phyloP scores from a whole-genome alignment of 2,329 filamentous ascomycete species.

The Dothiorella sarmentorum region DNA sequence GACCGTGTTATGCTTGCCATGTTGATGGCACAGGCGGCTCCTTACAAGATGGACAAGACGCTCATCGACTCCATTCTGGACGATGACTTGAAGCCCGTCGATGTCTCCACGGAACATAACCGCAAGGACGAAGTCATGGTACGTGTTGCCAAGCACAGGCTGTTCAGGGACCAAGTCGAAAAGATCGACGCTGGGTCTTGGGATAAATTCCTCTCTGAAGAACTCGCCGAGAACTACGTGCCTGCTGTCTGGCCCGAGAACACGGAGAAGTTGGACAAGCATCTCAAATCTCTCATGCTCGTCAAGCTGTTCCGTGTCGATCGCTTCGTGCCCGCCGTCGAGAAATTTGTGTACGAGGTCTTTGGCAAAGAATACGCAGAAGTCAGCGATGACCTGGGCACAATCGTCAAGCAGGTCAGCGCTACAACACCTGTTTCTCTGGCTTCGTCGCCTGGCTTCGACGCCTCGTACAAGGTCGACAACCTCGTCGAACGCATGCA shows the following conservation, averaged over 20 bases:
- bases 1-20: conserved; percentile 93
- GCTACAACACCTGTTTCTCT: conserved; percentile 84
- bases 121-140: conserved; percentile 66
- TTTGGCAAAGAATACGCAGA: conserved; percentile 84
- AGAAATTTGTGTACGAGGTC: conserved; percentile 82
- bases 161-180: conserved; percentile 71
- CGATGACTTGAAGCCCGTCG: conserved; percentile 68
- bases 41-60: conserved; percentile 88
- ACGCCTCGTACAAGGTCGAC: conserved; percentile 98
- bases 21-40: conserved; percentile 91
- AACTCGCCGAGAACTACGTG: conserved; percentile 80
- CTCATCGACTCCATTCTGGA: conserved; percentile 86
- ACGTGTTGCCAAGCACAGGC: conserved; percentile 64
- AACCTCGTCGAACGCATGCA: conserved; percentile 81
- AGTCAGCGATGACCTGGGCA: conserved; percentile 77
- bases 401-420: conserved; percentile 79
- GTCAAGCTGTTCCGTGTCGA: conserved; percentile 95
- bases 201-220: conserved; percentile 79
- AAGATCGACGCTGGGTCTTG: conserved; percentile 62
- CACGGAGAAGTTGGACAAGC: conserved; percentile 66
- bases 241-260: conserved; percentile 70
- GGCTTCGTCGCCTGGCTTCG: conserved; percentile 92
- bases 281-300: conserved; percentile 78
- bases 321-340: conserved; percentile 86
- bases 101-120: conserved; percentile 68